Evolutionary conservation across 1,139 yeast species (phyloP).

Genomic region (Meyerozyma smithsonii): DNA sequence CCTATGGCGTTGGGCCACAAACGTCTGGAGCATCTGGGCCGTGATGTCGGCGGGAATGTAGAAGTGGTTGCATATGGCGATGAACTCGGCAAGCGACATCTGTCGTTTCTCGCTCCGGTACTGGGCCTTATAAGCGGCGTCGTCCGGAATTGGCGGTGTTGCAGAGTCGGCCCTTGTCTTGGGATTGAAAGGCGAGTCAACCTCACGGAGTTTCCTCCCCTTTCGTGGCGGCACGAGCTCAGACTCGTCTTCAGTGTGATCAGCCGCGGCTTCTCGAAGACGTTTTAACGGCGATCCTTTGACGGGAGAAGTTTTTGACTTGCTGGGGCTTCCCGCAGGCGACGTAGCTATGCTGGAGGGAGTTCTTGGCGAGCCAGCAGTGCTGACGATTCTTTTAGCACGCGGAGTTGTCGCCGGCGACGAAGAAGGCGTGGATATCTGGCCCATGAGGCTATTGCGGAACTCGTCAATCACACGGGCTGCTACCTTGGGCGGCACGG

Average conservation of each 20-base stretch:
- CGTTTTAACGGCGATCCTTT: constrained; percentile 28
- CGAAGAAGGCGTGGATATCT: constrained; percentile 25
- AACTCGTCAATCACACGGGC: constrained; percentile 42
- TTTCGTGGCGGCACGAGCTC: constrained; percentile 3
- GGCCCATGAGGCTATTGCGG: constrained; percentile 26
- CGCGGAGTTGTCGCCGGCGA: constrained; percentile 32
- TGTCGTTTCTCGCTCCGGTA: constrained; percentile 19
- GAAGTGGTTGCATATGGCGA: constrained; percentile 58
- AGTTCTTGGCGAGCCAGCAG: constrained; percentile 11
- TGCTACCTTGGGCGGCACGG: constrained; percentile 49
- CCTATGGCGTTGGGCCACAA: constrained; percentile 45
- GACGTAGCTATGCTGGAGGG: constrained; percentile 6
- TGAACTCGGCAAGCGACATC: constrained; percentile 45
- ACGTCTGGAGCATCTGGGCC: constrained; percentile 45
- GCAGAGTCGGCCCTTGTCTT: constrained; percentile 9
- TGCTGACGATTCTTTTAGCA: background rate
- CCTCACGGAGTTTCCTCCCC: constrained; percentile 13
- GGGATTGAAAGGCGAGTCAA: constrained; percentile 32
- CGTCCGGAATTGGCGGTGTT: constrained; percentile 8
- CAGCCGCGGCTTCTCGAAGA: constrained; percentile 18
- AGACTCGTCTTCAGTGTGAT: constrained; percentile 11
- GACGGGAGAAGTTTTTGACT: constrained; percentile 15
- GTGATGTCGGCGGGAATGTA: constrained; percentile 55
- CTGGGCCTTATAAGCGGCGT: constrained; percentile 15
- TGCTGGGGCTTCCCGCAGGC: constrained; percentile 4